Evolutionary conservation across 108 stramenopile species (phyloP), one percentile per base, ranked within the genome.

Genomic region (Bacterosira constricta): DNA sequence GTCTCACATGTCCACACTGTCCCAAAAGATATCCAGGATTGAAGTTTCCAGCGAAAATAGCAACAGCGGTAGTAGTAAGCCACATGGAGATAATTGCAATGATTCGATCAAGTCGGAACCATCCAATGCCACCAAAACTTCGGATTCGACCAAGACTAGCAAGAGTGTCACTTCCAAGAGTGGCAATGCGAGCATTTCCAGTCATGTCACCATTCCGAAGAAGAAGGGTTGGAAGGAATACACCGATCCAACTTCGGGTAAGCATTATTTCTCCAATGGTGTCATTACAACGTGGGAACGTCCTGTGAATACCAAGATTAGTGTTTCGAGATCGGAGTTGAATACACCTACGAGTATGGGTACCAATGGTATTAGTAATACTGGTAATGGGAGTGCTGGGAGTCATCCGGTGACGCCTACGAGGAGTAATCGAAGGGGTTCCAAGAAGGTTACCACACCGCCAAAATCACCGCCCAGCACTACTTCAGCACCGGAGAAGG

Each of bases 231-330:
- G 91, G 91, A 75, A 50, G 18, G 87, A 90, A 64, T 86, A 89
- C 64, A 76, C 63, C 12, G 88, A 87, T 66, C 38, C 71, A 9
- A 71, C 49, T 9, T 77, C 84, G 6, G 91, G 91, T 20, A 86
- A 81, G 51, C 81, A 68, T 11, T 90, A 89, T 51, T 92, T 90
- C 63, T 90, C 87, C 4, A 79, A 92, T 80, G 91, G 91, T 17
- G 72, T 77, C 13, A 82, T 68, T 26, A 88, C 91, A 21, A 88
- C 85, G 12, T 92, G 91, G 91, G 84, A 86, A 38, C 86, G 84
- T 51, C 91, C 91, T 25, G 74, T 18, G 13, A 54, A 54, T 32
- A 17, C 35, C 34, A 23, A 47, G 44, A 45, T 45, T 45, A 3
- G 3, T 45, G 44, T 8, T 45, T 7, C 44, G 6, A 15, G 17